Evolutionary conservation across 495 filamentous ascomycete species (phyloP).

Genomic region (Penicillium verhagenii): DNA sequence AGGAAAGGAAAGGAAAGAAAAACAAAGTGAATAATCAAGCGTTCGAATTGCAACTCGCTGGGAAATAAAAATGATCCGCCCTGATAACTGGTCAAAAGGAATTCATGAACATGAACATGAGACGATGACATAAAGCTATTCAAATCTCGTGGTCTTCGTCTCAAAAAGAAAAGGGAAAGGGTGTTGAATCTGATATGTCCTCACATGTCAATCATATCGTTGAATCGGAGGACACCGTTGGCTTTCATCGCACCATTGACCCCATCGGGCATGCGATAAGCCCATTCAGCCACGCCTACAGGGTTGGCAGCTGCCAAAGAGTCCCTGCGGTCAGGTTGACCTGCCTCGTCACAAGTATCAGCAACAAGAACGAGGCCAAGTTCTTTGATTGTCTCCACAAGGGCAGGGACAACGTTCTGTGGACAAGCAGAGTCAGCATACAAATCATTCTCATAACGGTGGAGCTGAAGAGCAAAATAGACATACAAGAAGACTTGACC

Average conservation of each 20-base stretch:
- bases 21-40: slow-evolving; percentile 1
- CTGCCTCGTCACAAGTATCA: slow-evolving; percentile 65
- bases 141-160: slow-evolving; percentile 24
- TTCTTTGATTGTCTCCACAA: slow-evolving; percentile 89
- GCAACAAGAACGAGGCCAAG: slow-evolving; percentile 89
- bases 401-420: slow-evolving; percentile 87
- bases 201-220: slow-evolving; percentile 92
- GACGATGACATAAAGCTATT: slow-evolving; percentile 14
- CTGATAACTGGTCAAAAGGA: slow-evolving; percentile 5
- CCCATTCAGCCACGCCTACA: slow-evolving; percentile 40
- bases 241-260: slow-evolving; percentile 84
- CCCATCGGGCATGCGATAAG: slow-evolving; percentile 57
- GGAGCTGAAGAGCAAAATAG: not conserved
- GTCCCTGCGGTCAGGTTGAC: slow-evolving; percentile 42
- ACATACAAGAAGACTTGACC: slow-evolving; percentile 78
- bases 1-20: slow-evolving; percentile 1
- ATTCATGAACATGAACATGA: slow-evolving; percentile 14
- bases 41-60: not conserved
- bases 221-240: slow-evolving; percentile 87
- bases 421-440: slow-evolving; percentile 21
- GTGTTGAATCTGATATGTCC: not conserved
- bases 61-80: slow-evolving; percentile 1
- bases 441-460: not conserved
- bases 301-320: slow-evolving; percentile 44
- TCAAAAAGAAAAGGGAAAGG: slow-evolving; percentile 7